Base-by-base conservation (phyloP, 768 basidiomycete genomes). In the Tricholoma sp. region DNA sequence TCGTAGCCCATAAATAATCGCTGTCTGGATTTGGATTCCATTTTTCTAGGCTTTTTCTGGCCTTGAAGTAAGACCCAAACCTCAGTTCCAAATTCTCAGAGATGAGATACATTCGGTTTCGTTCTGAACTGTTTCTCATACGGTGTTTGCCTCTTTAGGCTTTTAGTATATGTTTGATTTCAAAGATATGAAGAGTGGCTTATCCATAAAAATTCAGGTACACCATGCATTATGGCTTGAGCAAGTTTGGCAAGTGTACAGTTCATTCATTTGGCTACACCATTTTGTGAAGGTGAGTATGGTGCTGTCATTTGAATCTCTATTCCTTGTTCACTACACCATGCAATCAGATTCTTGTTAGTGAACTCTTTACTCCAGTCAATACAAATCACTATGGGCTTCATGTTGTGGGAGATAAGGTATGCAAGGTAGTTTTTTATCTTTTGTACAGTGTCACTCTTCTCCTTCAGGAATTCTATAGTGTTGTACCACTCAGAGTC, bases 241-340 rank as follows among this genome's bases (percentile, higher is more conserved):
- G 32, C 24, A 5, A 35, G 4, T 34, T 52, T 16, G 5, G 16
- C 32, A 6, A 67, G 32, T 2, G 66, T 71, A 16, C 67, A 57
- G 54, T 72, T 75, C 8, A 64, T 59, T 9, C 65, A 49, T 54
- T 76, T 66, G 5, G 73, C 68, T 7, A 72, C 56, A 1, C 75
- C 71, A 41, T 76, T 76, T 47, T 74, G 66, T 29, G 67, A 57
- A 0, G 67, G 71, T 0, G 66, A 66, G 57, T 74, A 61, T 5
- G 67, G 72, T 6, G 63, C 57, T 0, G 70, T 74, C 1, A 67
- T 58, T 51, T 67, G 51, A 1, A 58, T 57, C n/a, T 60, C 51
- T 0, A 68, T 76, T 0, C 78, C 78, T 14, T 64, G 52, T 1
- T 50, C 32, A 0, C 52, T 34, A 34, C 24, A 29, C 50, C 54